phyloP scores from a whole-genome alignment of 2,329 filamentous ascomycete genomes.

The Sporothrix brasiliensis region DNA sequence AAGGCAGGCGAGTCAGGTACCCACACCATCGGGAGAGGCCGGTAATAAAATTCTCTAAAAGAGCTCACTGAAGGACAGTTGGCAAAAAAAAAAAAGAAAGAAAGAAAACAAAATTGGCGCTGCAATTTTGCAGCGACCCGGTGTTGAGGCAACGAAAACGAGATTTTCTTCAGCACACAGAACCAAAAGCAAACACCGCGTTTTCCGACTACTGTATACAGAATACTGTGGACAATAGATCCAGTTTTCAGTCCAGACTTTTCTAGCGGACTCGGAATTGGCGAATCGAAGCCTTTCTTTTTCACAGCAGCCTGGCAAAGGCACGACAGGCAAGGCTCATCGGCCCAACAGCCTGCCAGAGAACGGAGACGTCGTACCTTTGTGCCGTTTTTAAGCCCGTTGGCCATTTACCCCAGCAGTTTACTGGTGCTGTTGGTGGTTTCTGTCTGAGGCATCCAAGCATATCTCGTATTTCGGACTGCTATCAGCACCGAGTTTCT shows the following conservation, averaged over 20 bases:
- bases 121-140: background rate
- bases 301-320: conserved; percentile 21
- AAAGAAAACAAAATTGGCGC: background rate
- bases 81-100: background rate
- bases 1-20: conserved; percentile 9
- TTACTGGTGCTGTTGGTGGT: background rate
- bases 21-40: conserved; percentile 35
- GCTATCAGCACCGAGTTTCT: no score
- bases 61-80: conserved; percentile 8
- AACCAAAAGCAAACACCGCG: background rate
- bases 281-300: conserved; percentile 34
- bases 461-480: no score
- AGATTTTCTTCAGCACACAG: background rate
- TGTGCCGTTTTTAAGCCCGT: background rate
- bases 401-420: no score
- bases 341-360: background rate
- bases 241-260: background rate
- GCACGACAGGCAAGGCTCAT: background rate
- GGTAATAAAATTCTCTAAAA: conserved; percentile 28
- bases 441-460: background rate
- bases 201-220: background rate
- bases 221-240: background rate
- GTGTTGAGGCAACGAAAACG: background rate
- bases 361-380: background rate
- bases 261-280: conserved; percentile 25